Percentiles rank a stretch among this genome's conserved stretches.
phyloP scores from a whole-genome alignment of 108 stramenopile species.

The Nannochloropsis oceanica region DNA sequence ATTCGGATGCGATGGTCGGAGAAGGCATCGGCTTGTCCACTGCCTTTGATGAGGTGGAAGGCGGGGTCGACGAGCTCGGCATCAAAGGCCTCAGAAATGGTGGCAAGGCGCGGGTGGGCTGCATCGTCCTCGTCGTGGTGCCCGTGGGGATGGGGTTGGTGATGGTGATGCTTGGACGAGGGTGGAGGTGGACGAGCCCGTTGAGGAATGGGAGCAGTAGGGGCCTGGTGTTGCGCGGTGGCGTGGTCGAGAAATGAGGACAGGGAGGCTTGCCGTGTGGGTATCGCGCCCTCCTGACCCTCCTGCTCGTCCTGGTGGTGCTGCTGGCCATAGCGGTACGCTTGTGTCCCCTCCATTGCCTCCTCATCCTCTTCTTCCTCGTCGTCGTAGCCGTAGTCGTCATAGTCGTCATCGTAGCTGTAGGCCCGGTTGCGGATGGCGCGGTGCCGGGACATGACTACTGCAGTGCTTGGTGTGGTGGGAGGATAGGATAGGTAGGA shows the following conservation, averaged over 20 bases:
- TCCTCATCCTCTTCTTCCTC: conserved; percentile 11
- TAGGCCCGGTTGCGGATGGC: conserved; percentile 18
- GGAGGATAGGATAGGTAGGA: no score
- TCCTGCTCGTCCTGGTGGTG: no score
- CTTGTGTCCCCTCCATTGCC: conserved; percentile 3
- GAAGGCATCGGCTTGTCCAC: not conserved
- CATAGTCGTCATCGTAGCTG: conserved; percentile 15
- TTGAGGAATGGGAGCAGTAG: not conserved
- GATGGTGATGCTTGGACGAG: no score
- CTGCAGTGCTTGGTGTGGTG: no score
- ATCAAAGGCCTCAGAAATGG: not conserved
- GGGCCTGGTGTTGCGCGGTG: not conserved
- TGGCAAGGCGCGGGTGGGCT: not conserved
- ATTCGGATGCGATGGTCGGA: not conserved
- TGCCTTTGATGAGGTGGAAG: not conserved
- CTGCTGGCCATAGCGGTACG: not conserved
- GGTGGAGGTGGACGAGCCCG: not conserved
- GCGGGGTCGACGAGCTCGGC: not conserved
- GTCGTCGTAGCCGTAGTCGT: conserved; percentile 6
- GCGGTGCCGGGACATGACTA: conserved; percentile 15
- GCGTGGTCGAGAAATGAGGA: not conserved
- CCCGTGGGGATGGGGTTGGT: not conserved
- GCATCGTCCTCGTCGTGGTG: not conserved
- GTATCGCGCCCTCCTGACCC: not conserved
- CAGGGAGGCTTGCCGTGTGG: not conserved